Percentiles rank a stretch among this genome's conserved stretches.
These are phyloP conservation scores for Purpureocillium takamizusanense DNA, from an alignment of 2,329 filamentous ascomycete genomes.

Conservation along the genomic window DNA sequence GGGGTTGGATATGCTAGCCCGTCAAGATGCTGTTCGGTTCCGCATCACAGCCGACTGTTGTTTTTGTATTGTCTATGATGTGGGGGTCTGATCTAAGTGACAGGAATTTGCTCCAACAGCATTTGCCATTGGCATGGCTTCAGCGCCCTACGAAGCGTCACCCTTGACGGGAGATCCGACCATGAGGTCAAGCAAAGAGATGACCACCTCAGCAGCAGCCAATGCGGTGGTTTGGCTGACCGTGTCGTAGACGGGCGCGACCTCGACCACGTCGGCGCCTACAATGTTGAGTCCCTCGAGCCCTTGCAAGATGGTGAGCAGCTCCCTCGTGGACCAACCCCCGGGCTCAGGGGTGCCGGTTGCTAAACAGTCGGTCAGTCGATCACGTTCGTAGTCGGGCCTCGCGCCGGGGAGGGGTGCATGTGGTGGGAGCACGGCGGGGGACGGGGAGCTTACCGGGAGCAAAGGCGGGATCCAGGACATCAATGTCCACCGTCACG, in stretches of 20 bases:
- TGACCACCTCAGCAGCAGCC: constrained; percentile 67
- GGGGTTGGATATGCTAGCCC: too few relatives aligned
- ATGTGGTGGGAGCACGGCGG: too few relatives aligned
- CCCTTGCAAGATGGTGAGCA: constrained; percentile 69
- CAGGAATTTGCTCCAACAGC: too few relatives aligned
- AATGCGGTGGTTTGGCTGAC: constrained; percentile 68
- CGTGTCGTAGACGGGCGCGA: constrained; percentile 74
- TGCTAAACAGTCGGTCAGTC: constrained; percentile 33
- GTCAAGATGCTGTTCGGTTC: too few relatives aligned
- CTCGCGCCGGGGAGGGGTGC: too few relatives aligned
- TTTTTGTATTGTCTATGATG: too few relatives aligned
- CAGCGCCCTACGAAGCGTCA: too few relatives aligned
- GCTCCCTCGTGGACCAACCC: constrained; percentile 76
- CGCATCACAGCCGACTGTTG: too few relatives aligned
- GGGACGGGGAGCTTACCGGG: constrained; percentile 8
- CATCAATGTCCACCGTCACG: constrained; percentile 69
- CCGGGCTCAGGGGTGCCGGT: constrained; percentile 80
- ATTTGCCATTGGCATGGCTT: too few relatives aligned
- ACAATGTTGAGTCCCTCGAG: constrained; percentile 73
- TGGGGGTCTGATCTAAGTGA: too few relatives aligned
- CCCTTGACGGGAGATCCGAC: constrained; percentile 2
- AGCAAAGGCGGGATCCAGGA: constrained; percentile 52
- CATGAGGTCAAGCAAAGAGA: constrained; percentile 12
- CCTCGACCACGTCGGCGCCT: constrained; percentile 79
- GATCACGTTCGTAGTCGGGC: too few relatives aligned